Conservation (phyloP, 202 grass and related monocot species). For the Zoysia matrella region DNA sequence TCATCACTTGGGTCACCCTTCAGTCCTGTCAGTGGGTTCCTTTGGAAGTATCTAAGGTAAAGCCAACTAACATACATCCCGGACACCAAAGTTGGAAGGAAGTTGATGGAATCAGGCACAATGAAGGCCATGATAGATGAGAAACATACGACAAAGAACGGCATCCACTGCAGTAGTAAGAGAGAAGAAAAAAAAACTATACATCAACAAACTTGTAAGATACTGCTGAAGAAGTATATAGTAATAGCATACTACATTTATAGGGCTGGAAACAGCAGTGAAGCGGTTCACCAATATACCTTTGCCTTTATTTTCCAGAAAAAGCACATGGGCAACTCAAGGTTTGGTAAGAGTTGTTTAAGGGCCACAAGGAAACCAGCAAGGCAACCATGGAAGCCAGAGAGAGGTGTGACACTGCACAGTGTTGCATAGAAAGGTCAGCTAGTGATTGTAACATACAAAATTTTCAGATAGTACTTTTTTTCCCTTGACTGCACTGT, state of each 20-base stretch:
- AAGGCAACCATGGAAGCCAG: constrained; percentile 90
- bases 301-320: constrained; percentile 99
- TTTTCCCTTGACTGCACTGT: background rate
- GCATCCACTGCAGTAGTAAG: constrained; percentile 81
- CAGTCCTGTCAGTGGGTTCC: constrained; percentile 84
- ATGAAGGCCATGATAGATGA: constrained; percentile 89
- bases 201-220: constrained; percentile 27
- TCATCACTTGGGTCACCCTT: constrained; percentile 96
- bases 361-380: constrained; percentile 89
- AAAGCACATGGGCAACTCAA: constrained; percentile 92
- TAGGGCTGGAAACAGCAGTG: background rate
- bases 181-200: background rate
- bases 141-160: constrained; percentile 82
- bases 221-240: background rate
- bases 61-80: constrained; percentile 97
- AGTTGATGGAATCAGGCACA: constrained; percentile 87
- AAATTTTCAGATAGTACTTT: background rate
- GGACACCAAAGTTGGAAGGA: constrained; percentile 85
- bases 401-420: constrained; percentile 86
- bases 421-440: constrained; percentile 10
- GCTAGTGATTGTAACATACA: background rate
- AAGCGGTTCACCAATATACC: constrained; percentile 43
- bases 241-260: background rate
- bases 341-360: constrained; percentile 93
- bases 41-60: constrained; percentile 98